Base-by-base conservation (phyloP, 805 yeast species). In the Starmera caribaea region DNA sequence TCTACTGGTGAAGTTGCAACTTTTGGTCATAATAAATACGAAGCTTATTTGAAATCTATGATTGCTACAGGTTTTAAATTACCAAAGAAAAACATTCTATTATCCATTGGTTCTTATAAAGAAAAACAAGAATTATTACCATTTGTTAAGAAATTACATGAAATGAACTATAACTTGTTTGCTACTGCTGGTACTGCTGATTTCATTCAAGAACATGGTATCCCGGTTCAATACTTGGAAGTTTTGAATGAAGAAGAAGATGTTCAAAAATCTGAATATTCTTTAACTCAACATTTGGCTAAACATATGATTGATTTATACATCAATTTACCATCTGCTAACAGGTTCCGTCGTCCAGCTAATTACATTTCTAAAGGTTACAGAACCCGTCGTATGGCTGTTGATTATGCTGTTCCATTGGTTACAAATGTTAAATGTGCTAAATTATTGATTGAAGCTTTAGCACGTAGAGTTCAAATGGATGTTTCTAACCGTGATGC, bases 141-240 rank as follows among this genome's bases (percentile, higher is more conserved):
- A 39, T 74, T 90, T 26, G 87, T 92, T 50, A 71, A 72, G 63
- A 83, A 79, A 59, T 70, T 92, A 44, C 69, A 79, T 62, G 85
- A 84, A 59, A 65, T 86, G 62, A 97, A 96, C 43, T 92, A 71
- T 74, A 81, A 81, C 55, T 69, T 92, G 54, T 94, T 88, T 66
- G 99, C 97, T 34, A 92, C 99, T 48, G 87, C 97, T 26, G 99
- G 99, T 71, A 92, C 99, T 49, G 96, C 97, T 48, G 98, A 92
- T 65, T 92, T 92, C 69, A 80, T 92, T 55, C 87, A 85, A 61
- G 98, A 92, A 65, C 96, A 92, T 61, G 83, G 79, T 38, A 73
- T 92, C 48, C 95, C 97, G 39, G 97, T 92, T 44, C 89, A 88
- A 66, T 94, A 87, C 66, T 75, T 92, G 61, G 98, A 92, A 68